Evolutionary conservation across 352 stramenopile genomes (phyloP).

Genomic region (Globisporangium cystogenes): DNA sequence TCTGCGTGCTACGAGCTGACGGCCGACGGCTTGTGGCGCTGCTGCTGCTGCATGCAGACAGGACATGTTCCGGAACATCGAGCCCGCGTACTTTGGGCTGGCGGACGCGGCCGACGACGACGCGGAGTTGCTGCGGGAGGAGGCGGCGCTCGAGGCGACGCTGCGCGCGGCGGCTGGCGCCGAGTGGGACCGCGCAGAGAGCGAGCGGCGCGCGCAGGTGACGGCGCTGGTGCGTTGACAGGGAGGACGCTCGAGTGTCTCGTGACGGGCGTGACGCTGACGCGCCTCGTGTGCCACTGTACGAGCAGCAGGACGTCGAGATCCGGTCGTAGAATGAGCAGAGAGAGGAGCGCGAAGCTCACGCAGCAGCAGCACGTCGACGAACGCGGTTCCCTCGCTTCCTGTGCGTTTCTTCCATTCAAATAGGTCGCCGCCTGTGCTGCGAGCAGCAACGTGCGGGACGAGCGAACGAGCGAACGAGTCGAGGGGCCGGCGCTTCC

Average conservation of each 20-base stretch:
- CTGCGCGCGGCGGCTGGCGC: conserved; percentile 45
- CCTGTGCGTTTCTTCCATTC: neutral
- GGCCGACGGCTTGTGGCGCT: too few species aligned
- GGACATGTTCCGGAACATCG: conserved; percentile 91
- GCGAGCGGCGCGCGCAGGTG: conserved; percentile 31
- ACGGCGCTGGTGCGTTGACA: conserved; percentile 22
- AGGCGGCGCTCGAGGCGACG: conserved; percentile 36
- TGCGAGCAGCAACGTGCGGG: neutral
- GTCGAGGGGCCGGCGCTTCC: neutral
- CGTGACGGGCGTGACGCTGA: neutral
- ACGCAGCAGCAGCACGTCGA: too few species aligned
- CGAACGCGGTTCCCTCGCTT: neutral
- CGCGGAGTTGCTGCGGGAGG: conserved; percentile 27
- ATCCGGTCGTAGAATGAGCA: conserved; percentile 11
- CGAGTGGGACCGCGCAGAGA: conserved; percentile 46
- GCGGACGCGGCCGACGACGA: conserved; percentile 54
- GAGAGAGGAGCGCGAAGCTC: too few species aligned
- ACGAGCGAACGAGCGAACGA: neutral
- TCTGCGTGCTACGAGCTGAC: too few species aligned
- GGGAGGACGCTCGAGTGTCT: neutral
- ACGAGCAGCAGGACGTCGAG: conserved; percentile 8
- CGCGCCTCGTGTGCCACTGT: neutral
- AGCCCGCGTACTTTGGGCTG: conserved; percentile 81
- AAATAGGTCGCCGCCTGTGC: neutral
- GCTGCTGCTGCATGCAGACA: conserved; percentile 14